Evolutionary conservation across 371 early-diverging fungal genomes (phyloP).

Genomic region (Mortierella sp.): DNA sequence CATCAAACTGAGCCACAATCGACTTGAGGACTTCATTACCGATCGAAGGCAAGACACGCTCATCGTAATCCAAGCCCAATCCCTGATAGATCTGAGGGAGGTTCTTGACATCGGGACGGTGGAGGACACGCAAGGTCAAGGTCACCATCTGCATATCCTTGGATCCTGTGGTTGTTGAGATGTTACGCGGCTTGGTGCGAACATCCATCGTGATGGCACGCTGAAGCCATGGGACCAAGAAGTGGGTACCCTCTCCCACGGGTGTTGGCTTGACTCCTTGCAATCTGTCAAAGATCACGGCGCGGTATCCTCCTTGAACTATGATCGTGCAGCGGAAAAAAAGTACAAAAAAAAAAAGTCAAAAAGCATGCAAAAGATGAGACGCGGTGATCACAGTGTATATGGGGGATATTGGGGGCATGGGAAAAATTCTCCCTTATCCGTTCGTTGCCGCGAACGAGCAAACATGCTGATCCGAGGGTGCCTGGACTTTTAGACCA

Average conservation of each 20-base stretch:
- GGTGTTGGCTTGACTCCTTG: conserved; percentile 88
- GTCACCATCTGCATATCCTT: conserved; percentile 90
- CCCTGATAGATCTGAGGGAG: conserved; percentile 90
- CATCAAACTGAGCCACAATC: conserved; percentile 98
- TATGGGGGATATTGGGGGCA: no score
- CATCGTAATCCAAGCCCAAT: conserved; percentile 96
- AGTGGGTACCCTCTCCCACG: conserved; percentile 95
- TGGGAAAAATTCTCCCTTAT: no score
- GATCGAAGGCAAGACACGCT: conserved; percentile 96
- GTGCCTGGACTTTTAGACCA: no score
- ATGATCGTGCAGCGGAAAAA: neutral
- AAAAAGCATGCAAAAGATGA: neutral
- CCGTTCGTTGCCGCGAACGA: no score
- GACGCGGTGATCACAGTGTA: no score
- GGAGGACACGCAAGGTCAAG: conserved; percentile 93
- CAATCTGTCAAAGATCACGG: conserved; percentile 96
- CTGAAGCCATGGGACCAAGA: conserved; percentile 94
- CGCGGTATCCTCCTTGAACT: conserved; percentile 97
- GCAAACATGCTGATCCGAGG: no score
- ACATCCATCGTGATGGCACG: conserved; percentile 84
- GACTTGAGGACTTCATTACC: conserved; percentile 99
- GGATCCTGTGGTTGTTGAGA: conserved; percentile 94
- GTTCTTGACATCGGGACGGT: conserved; percentile 85
- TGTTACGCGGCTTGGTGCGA: conserved; percentile 95
- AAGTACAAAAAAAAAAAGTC: no score